Evolutionary conservation across 2,329 filamentous ascomycete species (phyloP), one percentile per base, ranked within the genome.

Genomic region (Cordyceps fumosorosea): DNA sequence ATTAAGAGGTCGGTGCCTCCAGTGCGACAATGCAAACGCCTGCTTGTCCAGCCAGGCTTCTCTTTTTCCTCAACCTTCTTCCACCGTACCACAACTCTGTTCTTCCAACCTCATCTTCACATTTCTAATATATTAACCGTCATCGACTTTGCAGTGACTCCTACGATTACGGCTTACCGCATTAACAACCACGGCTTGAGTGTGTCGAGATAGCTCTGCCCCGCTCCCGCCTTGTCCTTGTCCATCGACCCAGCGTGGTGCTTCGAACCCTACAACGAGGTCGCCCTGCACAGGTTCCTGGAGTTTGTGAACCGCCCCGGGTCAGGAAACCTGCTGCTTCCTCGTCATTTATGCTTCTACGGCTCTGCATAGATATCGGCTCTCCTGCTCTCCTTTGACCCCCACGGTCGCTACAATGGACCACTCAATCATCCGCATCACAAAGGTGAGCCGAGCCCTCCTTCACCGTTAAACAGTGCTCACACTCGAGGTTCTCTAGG

Each of bases 361-460:
- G 24, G 7, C 16, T 12, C 18, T 55, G 18, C 24, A 7, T 26
- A 3, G 18, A 24, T 5, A 45, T 48, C 11, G 20, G 14, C 12
- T 42, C 12, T n/a, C 32, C 29, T 40, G 26, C 48, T 53, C 29
- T 20, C 22, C 26, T 40, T 63, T 69, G 65, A 18, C 26, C 11
- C 40, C 37, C 57, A 40, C 24, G 40, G 45, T 55, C 64, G 66
- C 57, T 70, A 67, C 66, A 67, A 75, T 76, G 74, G 91, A 95
- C 75, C 91, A 96, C 75, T 91, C 89, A 64, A 90, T 96, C 69
- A 87, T 96, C 68, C 89, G 91, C 66, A 93, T 96, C 75, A 90
- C 90, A 66, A 90, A 91, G 79, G 89, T 91, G 79, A 68, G 75
- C 63, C 64, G 65, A 66, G 62, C 51, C 26, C n/a, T 5, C 11